Evolutionary conservation across 768 basidiomycete species (phyloP).

Genomic region (Agaricus blazei): DNA sequence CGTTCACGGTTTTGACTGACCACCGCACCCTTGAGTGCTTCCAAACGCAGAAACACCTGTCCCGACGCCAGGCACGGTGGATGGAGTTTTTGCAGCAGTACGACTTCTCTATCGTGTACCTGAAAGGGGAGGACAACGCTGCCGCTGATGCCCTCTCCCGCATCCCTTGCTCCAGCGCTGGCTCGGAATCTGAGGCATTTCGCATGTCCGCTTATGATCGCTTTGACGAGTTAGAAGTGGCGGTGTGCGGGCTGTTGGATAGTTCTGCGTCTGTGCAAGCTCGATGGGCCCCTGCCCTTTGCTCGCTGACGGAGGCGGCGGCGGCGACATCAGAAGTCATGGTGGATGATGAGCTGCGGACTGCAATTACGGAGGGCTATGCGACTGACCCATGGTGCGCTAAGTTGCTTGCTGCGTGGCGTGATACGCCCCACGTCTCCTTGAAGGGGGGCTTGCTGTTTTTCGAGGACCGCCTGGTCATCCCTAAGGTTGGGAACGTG

Average conservation of each 20-base stretch:
- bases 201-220: no score
- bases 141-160: no score
- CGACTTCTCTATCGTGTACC: no score
- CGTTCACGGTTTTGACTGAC: conserved; percentile 26
- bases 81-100: conserved; percentile 21
- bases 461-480: conserved; percentile 16
- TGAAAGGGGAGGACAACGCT: no score
- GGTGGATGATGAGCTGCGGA: background rate
- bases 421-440: background rate
- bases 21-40: conserved; percentile 30
- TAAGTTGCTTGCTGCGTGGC: background rate
- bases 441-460: conserved; percentile 17
- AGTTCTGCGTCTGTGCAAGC: no score
- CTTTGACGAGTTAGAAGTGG: conserved; percentile 29
- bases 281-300: no score
- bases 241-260: conserved; percentile 13
- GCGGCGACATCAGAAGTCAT: background rate
- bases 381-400: background rate
- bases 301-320: background rate
- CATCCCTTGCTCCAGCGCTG: no score
- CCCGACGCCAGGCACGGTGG: conserved; percentile 24
- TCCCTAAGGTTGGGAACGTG: conserved; percentile 18
- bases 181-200: no score
- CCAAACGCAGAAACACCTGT: conserved; percentile 24
- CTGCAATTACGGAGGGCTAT: background rate